Evolutionary conservation across 257 asterid genomes (phyloP).

Genomic region (Gentiana dahurica): DNA sequence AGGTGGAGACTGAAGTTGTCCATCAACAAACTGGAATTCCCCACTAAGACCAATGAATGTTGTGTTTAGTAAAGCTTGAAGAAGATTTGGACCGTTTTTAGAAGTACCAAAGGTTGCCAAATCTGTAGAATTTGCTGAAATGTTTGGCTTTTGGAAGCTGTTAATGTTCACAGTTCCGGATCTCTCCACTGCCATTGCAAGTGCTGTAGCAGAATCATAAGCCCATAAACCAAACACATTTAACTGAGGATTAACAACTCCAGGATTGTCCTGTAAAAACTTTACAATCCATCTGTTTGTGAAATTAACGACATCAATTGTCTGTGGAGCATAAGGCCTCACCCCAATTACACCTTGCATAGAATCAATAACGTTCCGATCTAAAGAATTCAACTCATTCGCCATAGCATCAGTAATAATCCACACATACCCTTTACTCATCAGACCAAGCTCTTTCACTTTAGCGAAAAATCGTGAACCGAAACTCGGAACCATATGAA

Average conservation of each 20-base stretch:
- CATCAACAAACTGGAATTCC: slow-evolving; percentile 20
- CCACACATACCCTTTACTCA: slow-evolving; percentile 40
- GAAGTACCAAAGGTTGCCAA: slow-evolving; percentile 32
- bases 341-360: slow-evolving; percentile 52
- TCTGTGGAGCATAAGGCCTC: slow-evolving; percentile 27
- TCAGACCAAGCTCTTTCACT: slow-evolving; percentile 35
- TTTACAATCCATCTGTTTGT: slow-evolving; percentile 28
- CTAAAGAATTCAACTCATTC: slow-evolving; percentile 23
- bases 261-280: slow-evolving; percentile 33
- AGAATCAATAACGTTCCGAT: slow-evolving; percentile 25
- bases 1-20: slow-evolving; percentile 28
- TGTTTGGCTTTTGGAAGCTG: slow-evolving; percentile 7
- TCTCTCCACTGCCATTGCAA: slow-evolving; percentile 28
- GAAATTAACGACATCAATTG: slow-evolving; percentile 14
- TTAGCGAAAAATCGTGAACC: slow-evolving; percentile 30
- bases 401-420: slow-evolving; percentile 33
- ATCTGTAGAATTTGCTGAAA: slow-evolving; percentile 15
- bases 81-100: slow-evolving; percentile 21
- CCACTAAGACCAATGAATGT: slow-evolving; percentile 34
- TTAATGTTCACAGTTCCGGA: slow-evolving; percentile 4
- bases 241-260: slow-evolving; percentile 16
- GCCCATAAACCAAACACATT: slow-evolving; percentile 46
- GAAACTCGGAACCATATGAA: slow-evolving; percentile 24
- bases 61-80: slow-evolving; percentile 16
- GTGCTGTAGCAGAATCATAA: slow-evolving; percentile 24